Evolutionary conservation across 352 stramenopile species (phyloP), one percentile per base, ranked within the genome.

Genomic region (Pythium aristosporum): DNA sequence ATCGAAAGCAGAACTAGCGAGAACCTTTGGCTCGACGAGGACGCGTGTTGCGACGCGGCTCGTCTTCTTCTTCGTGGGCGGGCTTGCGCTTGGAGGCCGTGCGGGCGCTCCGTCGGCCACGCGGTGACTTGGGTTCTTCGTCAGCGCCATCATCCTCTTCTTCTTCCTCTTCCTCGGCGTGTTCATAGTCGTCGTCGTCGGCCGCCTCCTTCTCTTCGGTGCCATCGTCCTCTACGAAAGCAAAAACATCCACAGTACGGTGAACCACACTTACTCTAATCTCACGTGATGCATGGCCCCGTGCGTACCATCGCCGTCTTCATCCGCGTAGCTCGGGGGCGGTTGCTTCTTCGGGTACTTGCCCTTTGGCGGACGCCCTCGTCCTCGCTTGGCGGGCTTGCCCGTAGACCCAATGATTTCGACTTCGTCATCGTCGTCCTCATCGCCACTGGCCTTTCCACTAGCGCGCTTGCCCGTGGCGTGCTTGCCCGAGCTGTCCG

Each of bases 1-100:
- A 62, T 46, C 20, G 48, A 57, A 58, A 49, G 21, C 30, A 39
- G 34, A 67, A 54, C 57, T 73, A 73, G 37, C 48, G 52, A 64
- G 61, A 69, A 73, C 67, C 67, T 73, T 66, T 69, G 57, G 61
- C 49, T 53, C 67, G 61, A 37, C 67, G 67, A 13, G 67, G 49
- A 21, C 57, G 61, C 46, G 49, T 66, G 55, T 42, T 65, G 50
- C 67, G 67, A 3, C 60, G 60, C 34, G 67, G 36, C 2, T 52
- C 28, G 8, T 63, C 53, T 34, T 57, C 37, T 11, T 63, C 53
- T 32, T 60, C 56, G 34, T 63, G n/a, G 2, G 20, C 25, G 4
- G 50, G 12, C 61, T 73, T 68, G 49, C 67, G 67, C 30, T 73
- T 68, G 34, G 34, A 39, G 32, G 39, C 64, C 8, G 58, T 23